Conservation (phyloP, 495 filamentous ascomycete species). For the Pyronema omphalodes region DNA sequence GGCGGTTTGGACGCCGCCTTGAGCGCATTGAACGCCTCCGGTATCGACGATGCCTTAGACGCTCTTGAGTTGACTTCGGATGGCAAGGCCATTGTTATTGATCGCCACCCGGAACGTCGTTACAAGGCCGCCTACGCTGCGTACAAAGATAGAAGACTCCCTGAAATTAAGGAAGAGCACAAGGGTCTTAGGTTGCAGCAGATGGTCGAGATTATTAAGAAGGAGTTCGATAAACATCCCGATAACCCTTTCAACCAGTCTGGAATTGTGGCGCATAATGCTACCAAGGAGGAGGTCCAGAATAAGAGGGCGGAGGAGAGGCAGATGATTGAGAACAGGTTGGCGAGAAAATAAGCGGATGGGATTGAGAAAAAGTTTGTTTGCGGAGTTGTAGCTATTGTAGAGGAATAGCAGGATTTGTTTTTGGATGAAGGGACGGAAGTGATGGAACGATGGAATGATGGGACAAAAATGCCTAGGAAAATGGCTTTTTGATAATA, state of each 20-base stretch:
- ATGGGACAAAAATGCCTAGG: too few species aligned
- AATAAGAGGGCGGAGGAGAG: conserved; percentile 47
- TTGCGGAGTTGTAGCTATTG: too few species aligned
- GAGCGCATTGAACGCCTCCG: conserved; percentile 49
- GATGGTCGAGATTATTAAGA: conserved; percentile 55
- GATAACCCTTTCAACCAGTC: conserved; percentile 87
- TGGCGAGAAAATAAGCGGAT: conserved; percentile 25
- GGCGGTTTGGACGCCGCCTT: conserved; percentile 18
- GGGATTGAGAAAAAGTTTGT: too few species aligned
- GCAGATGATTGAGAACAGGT: conserved; percentile 51
- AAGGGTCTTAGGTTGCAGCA: conserved; percentile 61
- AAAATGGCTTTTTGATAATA: too few species aligned
- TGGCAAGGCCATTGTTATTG: conserved; percentile 42
- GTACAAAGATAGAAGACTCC: conserved; percentile 65
- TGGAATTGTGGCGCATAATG: conserved; percentile 50
- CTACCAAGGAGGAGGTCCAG: conserved; percentile 58
- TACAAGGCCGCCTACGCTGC: conserved; percentile 77
- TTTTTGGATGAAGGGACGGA: too few species aligned
- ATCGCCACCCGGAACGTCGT: conserved; percentile 68
- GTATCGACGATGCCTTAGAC: conserved; percentile 83
- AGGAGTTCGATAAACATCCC: conserved; percentile 80
- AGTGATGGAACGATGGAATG: too few species aligned
- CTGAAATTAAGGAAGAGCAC: conserved; percentile 67
- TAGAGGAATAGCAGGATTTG: too few species aligned
- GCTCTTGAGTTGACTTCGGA: conserved; percentile 47